Percentiles rank a stretch among this genome's conserved stretches.
phyloP scores from a whole-genome alignment of 257 asterid genomes.

The Solanum ossicruentum region DNA sequence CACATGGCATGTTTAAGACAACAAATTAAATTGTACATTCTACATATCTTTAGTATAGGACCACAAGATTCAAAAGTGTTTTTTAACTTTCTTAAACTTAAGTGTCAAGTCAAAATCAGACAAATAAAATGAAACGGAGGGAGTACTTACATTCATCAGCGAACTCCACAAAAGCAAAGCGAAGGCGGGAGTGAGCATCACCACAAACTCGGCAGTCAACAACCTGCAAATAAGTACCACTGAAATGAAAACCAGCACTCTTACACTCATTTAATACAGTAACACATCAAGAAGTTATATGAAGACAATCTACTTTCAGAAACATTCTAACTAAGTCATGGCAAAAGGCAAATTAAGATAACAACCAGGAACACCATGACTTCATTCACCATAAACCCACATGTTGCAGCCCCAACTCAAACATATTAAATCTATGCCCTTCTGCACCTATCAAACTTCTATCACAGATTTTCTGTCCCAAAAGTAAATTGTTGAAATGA shows the following conservation, averaged over 20 bases:
- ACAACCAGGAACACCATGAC: not conserved
- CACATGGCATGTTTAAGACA: too few relatives aligned
- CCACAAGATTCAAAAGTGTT: too few relatives aligned
- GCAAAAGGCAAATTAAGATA: not conserved
- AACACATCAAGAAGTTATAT: slow-evolving; percentile 53
- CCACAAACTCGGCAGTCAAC: slow-evolving; percentile 98
- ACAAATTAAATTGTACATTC: too few relatives aligned
- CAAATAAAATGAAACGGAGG: not conserved
- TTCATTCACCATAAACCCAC: not conserved
- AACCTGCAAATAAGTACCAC: slow-evolving; percentile 37
- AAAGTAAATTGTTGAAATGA: not conserved
- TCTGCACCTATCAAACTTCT: not conserved
- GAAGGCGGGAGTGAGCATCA: slow-evolving; percentile 95
- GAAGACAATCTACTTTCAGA: slow-evolving; percentile 21
- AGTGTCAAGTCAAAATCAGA: too few relatives aligned
- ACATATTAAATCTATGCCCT: not conserved
- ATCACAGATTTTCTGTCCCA: not conserved
- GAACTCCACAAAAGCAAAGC: slow-evolving; percentile 96
- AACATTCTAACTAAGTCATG: not conserved
- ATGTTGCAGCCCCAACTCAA: not conserved
- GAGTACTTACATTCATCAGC: slow-evolving; percentile 69
- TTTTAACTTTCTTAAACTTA: too few relatives aligned
- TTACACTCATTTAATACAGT: slow-evolving; percentile 31
- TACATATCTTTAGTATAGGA: too few relatives aligned
- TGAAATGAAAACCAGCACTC: slow-evolving; percentile 7